Percentiles rank a stretch among this genome's conserved stretches.
These are phyloP conservation scores for Bretziella fagacearum DNA, from an alignment of 2,329 filamentous ascomycete species.

Conservation along the genomic window DNA sequence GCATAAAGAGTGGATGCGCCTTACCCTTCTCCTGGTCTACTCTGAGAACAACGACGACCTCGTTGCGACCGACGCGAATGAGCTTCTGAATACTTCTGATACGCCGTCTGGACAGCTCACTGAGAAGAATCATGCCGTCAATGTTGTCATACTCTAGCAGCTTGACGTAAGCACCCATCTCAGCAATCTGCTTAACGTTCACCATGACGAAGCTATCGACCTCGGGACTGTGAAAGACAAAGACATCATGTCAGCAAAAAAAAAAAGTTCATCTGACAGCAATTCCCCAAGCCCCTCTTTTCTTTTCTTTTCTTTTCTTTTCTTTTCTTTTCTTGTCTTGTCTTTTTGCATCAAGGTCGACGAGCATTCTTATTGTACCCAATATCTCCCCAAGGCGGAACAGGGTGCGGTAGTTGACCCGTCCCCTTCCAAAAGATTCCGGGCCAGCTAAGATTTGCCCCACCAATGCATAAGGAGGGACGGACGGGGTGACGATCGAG, in stretches of 20 bases:
- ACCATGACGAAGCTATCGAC: constrained; percentile 99
- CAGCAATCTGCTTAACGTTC: constrained; percentile 98
- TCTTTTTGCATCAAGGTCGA: background rate
- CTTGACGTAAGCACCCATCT: constrained; percentile 99
- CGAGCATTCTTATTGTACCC: too few species aligned
- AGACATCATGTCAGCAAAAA: constrained; percentile 12
- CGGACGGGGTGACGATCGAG: background rate
- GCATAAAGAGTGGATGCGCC: background rate
- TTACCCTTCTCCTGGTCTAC: constrained; percentile 97
- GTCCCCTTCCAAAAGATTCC: background rate
- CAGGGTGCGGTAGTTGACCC: too few species aligned
- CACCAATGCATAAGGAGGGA: background rate
- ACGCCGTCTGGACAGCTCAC: constrained; percentile 92
- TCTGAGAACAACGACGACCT: constrained; percentile 94
- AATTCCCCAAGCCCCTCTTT: background rate
- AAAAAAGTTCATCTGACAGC: constrained; percentile 1
- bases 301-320: background rate
- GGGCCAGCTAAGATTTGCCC: background rate
- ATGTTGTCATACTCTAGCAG: constrained; percentile 99
- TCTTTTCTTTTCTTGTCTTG: background rate
- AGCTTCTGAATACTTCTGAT: constrained; percentile 98
- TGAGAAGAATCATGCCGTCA: constrained; percentile 98
- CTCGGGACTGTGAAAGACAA: constrained; percentile 40
- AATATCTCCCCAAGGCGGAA: too few species aligned
- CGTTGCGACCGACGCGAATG: constrained; percentile 92